A percentile compares a stretch with the other conserved stretches of the same genome.
Evolutionary conservation across 768 basidiomycete genomes (phyloP).

Genomic region (Steccherinum ochraceum): DNA sequence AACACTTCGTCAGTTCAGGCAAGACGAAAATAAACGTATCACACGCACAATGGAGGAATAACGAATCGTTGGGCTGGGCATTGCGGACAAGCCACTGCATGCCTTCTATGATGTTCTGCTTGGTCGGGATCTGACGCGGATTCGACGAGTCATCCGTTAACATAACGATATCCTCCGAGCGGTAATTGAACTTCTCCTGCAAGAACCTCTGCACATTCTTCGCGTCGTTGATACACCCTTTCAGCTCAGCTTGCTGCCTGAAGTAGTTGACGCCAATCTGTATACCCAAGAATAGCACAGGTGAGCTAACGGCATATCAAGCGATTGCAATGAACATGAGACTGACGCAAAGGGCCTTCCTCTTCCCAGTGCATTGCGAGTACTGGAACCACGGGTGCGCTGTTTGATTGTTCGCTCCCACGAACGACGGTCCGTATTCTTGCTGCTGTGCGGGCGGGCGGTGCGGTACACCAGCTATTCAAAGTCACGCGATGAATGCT

Average conservation of each 20-base stretch:
- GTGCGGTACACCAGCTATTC: conserved; percentile 25
- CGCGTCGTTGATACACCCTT: conserved; percentile 58
- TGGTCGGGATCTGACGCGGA: conserved; percentile 41
- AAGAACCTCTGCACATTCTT: conserved; percentile 46
- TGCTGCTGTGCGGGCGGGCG: conserved; percentile 32
- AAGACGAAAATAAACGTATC: background rate
- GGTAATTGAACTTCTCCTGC: conserved; percentile 37
- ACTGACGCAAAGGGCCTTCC: conserved; percentile 49
- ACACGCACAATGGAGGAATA: conserved; percentile 45
- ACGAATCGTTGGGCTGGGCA: conserved; percentile 47
- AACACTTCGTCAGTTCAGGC: background rate
- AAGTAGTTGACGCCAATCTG: conserved; percentile 54
- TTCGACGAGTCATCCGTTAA: conserved; percentile 44
- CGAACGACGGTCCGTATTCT: conserved; percentile 38
- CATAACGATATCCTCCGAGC: conserved; percentile 50
- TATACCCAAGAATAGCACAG: background rate
- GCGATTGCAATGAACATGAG: background rate
- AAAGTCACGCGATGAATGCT: background rate
- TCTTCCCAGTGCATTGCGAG: conserved; percentile 47
- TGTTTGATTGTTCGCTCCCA: conserved; percentile 24
- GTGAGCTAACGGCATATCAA: background rate
- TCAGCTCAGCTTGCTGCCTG: conserved; percentile 34
- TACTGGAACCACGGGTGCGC: conserved; percentile 44
- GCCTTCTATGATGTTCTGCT: conserved; percentile 46
- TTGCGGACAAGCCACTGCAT: conserved; percentile 54